These are phyloP conservation scores for Cucurbitaria berberidis DNA, from an alignment of 2,329 filamentous ascomycete genomes.

Conservation along the genomic window DNA sequence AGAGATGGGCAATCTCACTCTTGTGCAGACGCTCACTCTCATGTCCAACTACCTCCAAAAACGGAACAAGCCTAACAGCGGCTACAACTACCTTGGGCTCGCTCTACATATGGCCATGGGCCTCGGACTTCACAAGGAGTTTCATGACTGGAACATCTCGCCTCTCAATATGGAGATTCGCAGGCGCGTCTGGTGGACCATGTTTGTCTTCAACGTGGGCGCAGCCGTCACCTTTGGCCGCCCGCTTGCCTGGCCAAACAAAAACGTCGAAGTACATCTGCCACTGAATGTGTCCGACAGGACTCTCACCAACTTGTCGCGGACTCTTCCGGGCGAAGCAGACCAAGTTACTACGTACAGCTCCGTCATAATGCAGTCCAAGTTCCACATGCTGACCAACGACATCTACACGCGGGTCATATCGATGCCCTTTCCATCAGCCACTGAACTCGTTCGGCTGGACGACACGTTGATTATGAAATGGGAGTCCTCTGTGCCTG, in stretches of 20 bases:
- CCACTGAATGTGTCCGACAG: constrained; percentile 12
- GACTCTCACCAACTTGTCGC: constrained; percentile 43
- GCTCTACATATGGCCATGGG: constrained; percentile 59
- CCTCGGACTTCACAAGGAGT: constrained; percentile 59
- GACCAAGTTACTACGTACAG: constrained; percentile 52
- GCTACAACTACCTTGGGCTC: constrained; percentile 57
- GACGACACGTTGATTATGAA: constrained; percentile 50
- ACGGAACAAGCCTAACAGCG: constrained; percentile 58
- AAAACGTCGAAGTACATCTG: constrained; percentile 13
- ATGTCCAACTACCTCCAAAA: constrained; percentile 60
- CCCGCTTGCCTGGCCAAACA: constrained; percentile 40
- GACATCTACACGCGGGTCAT: constrained; percentile 56
- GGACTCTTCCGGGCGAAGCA: constrained; percentile 9
- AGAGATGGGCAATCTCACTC: constrained; percentile 57
- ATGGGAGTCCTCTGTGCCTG: constrained; percentile 48
- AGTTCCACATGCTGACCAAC: constrained; percentile 54
- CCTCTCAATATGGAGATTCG: constrained; percentile 47
- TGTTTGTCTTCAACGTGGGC: constrained; percentile 57
- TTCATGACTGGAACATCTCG: constrained; percentile 55
- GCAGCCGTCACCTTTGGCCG: constrained; percentile 59
- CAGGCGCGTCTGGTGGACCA: constrained; percentile 45
- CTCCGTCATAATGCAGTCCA: constrained; percentile 53
- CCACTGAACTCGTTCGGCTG: constrained; percentile 51
- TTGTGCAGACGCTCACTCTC: constrained; percentile 56
- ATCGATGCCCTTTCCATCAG: constrained; percentile 52